phyloP scores from a whole-genome alignment of 2,329 filamentous ascomycete species.

The Beauveria varroae region DNA sequence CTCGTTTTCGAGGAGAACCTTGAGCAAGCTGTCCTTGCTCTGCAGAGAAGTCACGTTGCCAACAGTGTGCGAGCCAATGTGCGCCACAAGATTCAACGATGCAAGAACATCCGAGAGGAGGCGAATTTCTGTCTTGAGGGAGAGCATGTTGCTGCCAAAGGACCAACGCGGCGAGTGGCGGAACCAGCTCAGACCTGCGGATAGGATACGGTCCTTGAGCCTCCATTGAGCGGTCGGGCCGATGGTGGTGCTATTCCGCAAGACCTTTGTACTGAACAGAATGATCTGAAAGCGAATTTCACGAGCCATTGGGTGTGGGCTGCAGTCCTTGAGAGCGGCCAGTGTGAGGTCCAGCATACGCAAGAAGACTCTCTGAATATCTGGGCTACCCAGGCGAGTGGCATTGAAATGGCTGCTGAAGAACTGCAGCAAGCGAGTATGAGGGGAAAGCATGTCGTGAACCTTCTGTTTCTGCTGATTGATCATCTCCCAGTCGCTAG shows the following conservation, averaged over 20 bases:
- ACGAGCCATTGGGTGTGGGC: conserved; percentile 76
- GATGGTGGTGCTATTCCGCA: conserved; percentile 64
- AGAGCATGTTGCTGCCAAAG: conserved; percentile 86
- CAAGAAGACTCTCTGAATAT: conserved; percentile 74
- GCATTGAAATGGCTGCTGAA: conserved; percentile 93
- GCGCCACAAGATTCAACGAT: conserved; percentile 56
- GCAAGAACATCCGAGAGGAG: conserved; percentile 67
- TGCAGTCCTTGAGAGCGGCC: conserved; percentile 61
- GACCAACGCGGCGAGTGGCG: conserved; percentile 78
- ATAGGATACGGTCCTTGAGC: conserved; percentile 82
- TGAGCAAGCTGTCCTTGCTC: conserved; percentile 75
- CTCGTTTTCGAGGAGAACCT: conserved; percentile 76
- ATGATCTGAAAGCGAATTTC: conserved; percentile 89
- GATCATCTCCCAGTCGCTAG: conserved; percentile 71
- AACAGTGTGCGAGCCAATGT: conserved; percentile 45
- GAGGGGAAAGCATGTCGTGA: conserved; percentile 78
- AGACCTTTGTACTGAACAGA: conserved; percentile 70
- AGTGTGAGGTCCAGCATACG: conserved; percentile 75
- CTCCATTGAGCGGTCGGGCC: conserved; percentile 63
- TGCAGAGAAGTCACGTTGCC: conserved; percentile 59
- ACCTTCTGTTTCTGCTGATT: conserved; percentile 69
- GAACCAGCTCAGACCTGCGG: conserved; percentile 87
- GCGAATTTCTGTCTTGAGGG: conserved; percentile 86
- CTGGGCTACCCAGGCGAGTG: conserved; percentile 72
- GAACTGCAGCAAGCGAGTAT: conserved; percentile 79